Percentiles rank a stretch among this genome's conserved stretches.
Conservation (phyloP, 495 filamentous ascomycete genomes). For the Xeromyces bisporus region DNA sequence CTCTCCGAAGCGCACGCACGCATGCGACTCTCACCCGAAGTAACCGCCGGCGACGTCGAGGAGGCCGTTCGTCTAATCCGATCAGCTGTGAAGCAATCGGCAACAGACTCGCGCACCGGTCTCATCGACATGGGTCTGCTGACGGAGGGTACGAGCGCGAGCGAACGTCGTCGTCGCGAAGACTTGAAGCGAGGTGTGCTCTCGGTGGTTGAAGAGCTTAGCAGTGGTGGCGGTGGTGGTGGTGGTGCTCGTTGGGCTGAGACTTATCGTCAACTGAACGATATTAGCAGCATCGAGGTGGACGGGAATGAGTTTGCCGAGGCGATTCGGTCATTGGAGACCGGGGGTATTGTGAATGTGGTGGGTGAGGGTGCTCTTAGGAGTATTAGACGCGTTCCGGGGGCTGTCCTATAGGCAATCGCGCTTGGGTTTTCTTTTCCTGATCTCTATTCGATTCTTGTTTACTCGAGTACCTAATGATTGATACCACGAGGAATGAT, state of each 20-base stretch:
- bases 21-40: slow-evolving; percentile 67
- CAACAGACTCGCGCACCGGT: slow-evolving; percentile 79
- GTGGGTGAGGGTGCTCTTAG: slow-evolving; percentile 71
- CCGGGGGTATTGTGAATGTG: slow-evolving; percentile 68
- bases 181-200: slow-evolving; percentile 74
- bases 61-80: slow-evolving; percentile 89
- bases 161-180: slow-evolving; percentile 60
- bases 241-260: slow-evolving; percentile 65
- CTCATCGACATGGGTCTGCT: slow-evolving; percentile 93
- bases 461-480: too few relatives aligned
- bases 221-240: slow-evolving; percentile 38
- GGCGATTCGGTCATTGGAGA: slow-evolving; percentile 59
- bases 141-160: slow-evolving; percentile 76
- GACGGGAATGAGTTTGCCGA: slow-evolving; percentile 69
- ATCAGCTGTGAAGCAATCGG: slow-evolving; percentile 88
- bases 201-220: slow-evolving; percentile 60
- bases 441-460: too few relatives aligned
- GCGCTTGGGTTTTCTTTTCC: too few relatives aligned
- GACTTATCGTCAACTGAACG: slow-evolving; percentile 51
- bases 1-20: slow-evolving; percentile 92
- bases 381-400: slow-evolving; percentile 62
- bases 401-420: slow-evolving; percentile 14
- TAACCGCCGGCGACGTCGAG: slow-evolving; percentile 67
- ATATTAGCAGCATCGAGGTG: slow-evolving; percentile 55
- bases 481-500: too few relatives aligned